These are phyloP conservation scores for Blastobotrys capitulatus DNA, from an alignment of 1,139 yeast genomes.

Conservation along the genomic window DNA sequence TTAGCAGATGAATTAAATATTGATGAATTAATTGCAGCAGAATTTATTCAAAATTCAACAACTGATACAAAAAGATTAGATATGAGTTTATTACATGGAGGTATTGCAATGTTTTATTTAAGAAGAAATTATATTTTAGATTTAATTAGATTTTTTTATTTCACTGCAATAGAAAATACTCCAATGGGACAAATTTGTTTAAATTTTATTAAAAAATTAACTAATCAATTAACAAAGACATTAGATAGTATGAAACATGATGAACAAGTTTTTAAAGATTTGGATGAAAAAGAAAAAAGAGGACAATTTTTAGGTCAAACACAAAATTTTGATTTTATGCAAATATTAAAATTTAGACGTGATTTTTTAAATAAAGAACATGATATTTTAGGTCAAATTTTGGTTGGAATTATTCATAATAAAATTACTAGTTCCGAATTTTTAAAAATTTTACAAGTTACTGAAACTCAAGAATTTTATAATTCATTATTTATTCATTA, in stretches of 20 bases:
- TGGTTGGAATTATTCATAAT: slow-evolving; percentile 28
- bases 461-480: slow-evolving; percentile 36
- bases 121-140: slow-evolving; percentile 69
- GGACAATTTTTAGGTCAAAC: slow-evolving; percentile 52
- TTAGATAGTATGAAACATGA: slow-evolving; percentile 52
- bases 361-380: slow-evolving; percentile 61
- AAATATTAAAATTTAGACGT: slow-evolving; percentile 53
- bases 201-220: slow-evolving; percentile 23
- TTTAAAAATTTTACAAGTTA: slow-evolving; percentile 33
- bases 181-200: slow-evolving; percentile 17
- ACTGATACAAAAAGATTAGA: slow-evolving; percentile 45
- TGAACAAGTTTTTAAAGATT: slow-evolving; percentile 48
- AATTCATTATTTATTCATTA: slow-evolving; percentile 60
- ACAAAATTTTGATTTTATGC: slow-evolving; percentile 46
- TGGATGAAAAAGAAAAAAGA: slow-evolving; percentile 63
- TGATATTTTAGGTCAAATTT: slow-evolving; percentile 63
- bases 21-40: slow-evolving; percentile 63
- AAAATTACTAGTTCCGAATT: slow-evolving; percentile 38
- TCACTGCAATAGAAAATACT: slow-evolving; percentile 12
- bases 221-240: slow-evolving; percentile 32
- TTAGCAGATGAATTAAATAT: slow-evolving; percentile 62
- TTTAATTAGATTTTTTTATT: slow-evolving; percentile 51
- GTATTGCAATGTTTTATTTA: slow-evolving; percentile 62
- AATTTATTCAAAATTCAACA: slow-evolving; percentile 45
- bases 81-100: slow-evolving; percentile 56